Conservation (phyloP, 225 moss, liverwort and hornwort genomes). For the Marchantia paleacea region DNA sequence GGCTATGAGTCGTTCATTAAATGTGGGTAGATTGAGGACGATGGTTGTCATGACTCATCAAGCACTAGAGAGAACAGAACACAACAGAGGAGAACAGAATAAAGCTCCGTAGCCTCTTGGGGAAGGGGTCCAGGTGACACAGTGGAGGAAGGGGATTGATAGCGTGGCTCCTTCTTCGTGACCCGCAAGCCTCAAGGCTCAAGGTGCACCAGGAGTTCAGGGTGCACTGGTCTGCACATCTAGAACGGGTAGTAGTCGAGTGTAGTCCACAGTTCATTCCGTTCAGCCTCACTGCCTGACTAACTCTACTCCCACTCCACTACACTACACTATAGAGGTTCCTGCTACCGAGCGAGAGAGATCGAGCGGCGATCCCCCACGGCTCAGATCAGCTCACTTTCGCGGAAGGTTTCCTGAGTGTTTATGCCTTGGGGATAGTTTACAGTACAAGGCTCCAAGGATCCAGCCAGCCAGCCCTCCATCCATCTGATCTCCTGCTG, state of each 20-base stretch:
- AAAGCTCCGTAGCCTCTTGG: neutral
- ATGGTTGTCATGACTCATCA: neutral
- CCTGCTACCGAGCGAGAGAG: too few species aligned
- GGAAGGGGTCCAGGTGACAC: too few species aligned
- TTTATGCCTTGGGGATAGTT: slow-evolving; percentile 6
- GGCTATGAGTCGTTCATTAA: neutral
- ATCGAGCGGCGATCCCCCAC: too few species aligned
- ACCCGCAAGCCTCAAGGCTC: neutral
- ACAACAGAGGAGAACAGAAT: neutral
- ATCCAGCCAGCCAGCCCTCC: neutral
- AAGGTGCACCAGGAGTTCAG: too few species aligned
- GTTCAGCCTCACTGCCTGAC: neutral
- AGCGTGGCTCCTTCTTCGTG: slow-evolving; percentile 8
- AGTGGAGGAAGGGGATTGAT: neutral
- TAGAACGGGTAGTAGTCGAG: neutral
- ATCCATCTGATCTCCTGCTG: slow-evolving; percentile 1
- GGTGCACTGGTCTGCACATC: neutral
- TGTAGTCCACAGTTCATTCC: neutral
- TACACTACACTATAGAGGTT: too few species aligned
- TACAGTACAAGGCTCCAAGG: neutral
- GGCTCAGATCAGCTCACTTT: neutral
- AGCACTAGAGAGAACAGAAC: neutral
- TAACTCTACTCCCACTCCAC: neutral
- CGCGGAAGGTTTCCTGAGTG: slow-evolving; percentile 3
- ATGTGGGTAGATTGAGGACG: slow-evolving; percentile 1